A percentile compares a stretch with the other conserved stretches of the same genome.
phyloP scores from a whole-genome alignment of 371 early-diverging fungal species.

The Mucor sp. region DNA sequence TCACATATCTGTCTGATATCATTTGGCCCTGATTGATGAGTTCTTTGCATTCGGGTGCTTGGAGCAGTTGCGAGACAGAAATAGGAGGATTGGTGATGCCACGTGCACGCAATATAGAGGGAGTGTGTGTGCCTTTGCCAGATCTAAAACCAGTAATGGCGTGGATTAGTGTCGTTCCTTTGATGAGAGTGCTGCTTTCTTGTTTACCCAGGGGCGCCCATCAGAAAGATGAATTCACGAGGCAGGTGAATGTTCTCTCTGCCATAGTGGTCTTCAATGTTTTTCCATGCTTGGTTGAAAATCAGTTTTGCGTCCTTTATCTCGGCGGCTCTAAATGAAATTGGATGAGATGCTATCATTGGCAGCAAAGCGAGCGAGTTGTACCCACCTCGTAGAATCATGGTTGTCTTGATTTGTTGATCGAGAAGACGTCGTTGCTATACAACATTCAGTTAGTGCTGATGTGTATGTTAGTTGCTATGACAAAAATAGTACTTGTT shows the following conservation, averaged over 20 bases:
- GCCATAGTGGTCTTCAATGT: conserved; percentile 65
- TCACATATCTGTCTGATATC: conserved; percentile 66
- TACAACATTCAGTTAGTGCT: neutral
- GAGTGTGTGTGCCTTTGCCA: conserved; percentile 72
- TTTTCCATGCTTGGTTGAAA: conserved; percentile 72
- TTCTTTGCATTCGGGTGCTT: conserved; percentile 65
- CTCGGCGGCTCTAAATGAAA: conserved; percentile 39
- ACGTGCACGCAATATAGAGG: conserved; percentile 62
- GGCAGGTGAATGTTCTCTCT: conserved; percentile 64
- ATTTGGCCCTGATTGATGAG: conserved; percentile 69
- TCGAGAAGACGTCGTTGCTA: conserved; percentile 17
- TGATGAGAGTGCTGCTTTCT: neutral
- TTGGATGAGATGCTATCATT: neutral
- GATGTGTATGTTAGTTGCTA: neutral
- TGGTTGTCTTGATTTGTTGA: conserved; percentile 2
- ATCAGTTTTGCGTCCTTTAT: conserved; percentile 71
- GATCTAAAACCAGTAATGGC: conserved; percentile 31
- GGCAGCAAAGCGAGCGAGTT: neutral
- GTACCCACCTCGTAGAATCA: conserved; percentile 21
- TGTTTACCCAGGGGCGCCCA: conserved; percentile 69
- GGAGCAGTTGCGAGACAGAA: conserved; percentile 63
- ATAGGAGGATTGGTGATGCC: conserved; percentile 71
- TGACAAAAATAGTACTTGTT: conserved; percentile 13
- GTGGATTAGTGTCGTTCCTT: neutral
- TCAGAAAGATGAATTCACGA: conserved; percentile 68